These are phyloP conservation scores for Candida sojae DNA, from an alignment of 1,139 yeast species.

Conservation along the genomic window DNA sequence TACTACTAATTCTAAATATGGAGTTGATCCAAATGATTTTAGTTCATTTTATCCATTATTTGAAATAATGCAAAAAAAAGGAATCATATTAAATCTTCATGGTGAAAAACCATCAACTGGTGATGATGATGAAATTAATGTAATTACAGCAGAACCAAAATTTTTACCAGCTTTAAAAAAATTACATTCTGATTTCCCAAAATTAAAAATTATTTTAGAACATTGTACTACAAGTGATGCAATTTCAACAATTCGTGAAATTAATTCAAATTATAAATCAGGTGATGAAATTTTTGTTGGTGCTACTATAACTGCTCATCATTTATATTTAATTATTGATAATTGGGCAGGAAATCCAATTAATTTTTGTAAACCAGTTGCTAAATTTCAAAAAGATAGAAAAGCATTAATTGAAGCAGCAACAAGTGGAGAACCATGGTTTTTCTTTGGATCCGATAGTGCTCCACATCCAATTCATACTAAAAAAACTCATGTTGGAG, in stretches of 20 bases:
- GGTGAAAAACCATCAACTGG: slow-evolving; percentile 85
- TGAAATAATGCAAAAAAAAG: slow-evolving; percentile 78
- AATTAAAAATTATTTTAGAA: slow-evolving; percentile 82
- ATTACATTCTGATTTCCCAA: slow-evolving; percentile 82
- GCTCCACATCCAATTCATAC: slow-evolving; percentile 91
- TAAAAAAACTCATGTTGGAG: slow-evolving; percentile 77
- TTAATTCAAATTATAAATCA: slow-evolving; percentile 56
- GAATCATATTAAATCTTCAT: slow-evolving; percentile 81
- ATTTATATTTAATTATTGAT: slow-evolving; percentile 82
- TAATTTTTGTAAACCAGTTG: slow-evolving; percentile 97
- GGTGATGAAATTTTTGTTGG: slow-evolving; percentile 62
- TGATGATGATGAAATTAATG: slow-evolving; percentile 63
- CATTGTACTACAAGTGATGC: slow-evolving; percentile 96
- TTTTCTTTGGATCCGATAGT: slow-evolving; percentile 95
- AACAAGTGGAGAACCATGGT: slow-evolving; percentile 86
- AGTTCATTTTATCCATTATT: slow-evolving; percentile 85
- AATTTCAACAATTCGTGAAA: slow-evolving; percentile 67
- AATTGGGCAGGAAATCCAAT: slow-evolving; percentile 97
- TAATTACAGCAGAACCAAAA: slow-evolving; percentile 89
- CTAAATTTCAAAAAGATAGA: slow-evolving; percentile 85
- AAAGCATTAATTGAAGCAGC: slow-evolving; percentile 85
- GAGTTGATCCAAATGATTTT: slow-evolving; percentile 92
- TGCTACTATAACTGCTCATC: slow-evolving; percentile 96
- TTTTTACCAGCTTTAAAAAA: slow-evolving; percentile 88
- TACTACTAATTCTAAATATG: slow-evolving; percentile 91